Conservation (phyloP, 208 protist genomes). For the Wallacemonas sp. region DNA sequence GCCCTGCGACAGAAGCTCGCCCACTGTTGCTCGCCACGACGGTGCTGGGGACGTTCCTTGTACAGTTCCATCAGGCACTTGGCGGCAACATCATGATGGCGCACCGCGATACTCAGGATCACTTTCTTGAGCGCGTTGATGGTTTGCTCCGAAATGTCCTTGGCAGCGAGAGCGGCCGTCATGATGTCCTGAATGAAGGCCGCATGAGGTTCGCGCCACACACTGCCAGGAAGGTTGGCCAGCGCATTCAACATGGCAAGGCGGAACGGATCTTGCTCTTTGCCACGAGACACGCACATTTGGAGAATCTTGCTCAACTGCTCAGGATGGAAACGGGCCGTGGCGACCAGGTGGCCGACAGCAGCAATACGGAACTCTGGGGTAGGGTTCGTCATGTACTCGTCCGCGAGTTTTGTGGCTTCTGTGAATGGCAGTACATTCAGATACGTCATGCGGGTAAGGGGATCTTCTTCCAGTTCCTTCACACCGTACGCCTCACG, state of each 20-base stretch:
- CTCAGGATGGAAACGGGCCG: slow-evolving; percentile 23
- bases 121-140: slow-evolving; percentile 10
- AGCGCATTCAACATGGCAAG: slow-evolving; percentile 17
- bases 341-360: neutral
- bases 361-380: slow-evolving; percentile 9
- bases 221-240: slow-evolving; percentile 7
- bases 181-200: slow-evolving; percentile 13
- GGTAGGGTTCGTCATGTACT: slow-evolving; percentile 18
- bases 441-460: slow-evolving; percentile 17
- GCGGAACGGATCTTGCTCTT: slow-evolving; percentile 35
- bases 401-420: neutral
- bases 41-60: slow-evolving; percentile 1
- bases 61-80: neutral
- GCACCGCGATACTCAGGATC: slow-evolving; percentile 2
- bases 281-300: slow-evolving; percentile 25
- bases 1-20: neutral
- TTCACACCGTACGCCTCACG: slow-evolving; percentile 6
- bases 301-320: slow-evolving; percentile 21
- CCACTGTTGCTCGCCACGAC: slow-evolving; percentile 14
- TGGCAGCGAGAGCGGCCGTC: slow-evolving; percentile 16
- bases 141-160: slow-evolving; percentile 22
- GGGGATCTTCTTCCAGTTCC: slow-evolving; percentile 14
- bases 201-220: slow-evolving; percentile 23
- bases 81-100: neutral
- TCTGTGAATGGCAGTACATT: slow-evolving; percentile 20